phyloP scores from a whole-genome alignment of 306 rosid species.

The Fragaria vesca region DNA sequence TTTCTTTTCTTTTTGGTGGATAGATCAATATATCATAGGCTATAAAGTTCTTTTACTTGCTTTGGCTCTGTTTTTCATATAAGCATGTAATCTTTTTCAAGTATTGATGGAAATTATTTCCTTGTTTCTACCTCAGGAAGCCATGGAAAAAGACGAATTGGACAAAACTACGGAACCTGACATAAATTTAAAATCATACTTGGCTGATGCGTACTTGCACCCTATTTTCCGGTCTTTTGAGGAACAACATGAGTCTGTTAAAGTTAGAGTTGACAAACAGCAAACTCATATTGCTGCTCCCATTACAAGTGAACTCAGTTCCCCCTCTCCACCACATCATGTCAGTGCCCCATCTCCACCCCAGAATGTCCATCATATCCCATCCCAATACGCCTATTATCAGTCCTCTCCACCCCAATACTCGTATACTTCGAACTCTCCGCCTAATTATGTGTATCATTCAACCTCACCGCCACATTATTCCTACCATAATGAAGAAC shows the following conservation, averaged over 20 bases:
- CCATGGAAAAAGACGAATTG: constrained; percentile 71
- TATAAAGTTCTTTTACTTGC: background rate
- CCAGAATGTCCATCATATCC: constrained; percentile 34
- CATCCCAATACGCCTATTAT: constrained; percentile 45
- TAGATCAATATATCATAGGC: constrained; percentile 1
- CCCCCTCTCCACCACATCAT: constrained; percentile 1
- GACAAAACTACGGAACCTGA: constrained; percentile 70
- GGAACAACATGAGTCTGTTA: constrained; percentile 51
- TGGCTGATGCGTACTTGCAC: constrained; percentile 89
- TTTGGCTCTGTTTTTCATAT: background rate
- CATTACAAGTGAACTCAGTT: constrained; percentile 34
- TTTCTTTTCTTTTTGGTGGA: background rate
- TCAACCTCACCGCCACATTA: constrained; percentile 28
- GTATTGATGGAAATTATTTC: constrained; percentile 9
- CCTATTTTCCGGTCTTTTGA: constrained; percentile 86
- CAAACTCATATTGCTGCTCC: constrained; percentile 44
- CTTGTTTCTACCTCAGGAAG: constrained; percentile 56
- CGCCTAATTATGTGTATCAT: constrained; percentile 23
- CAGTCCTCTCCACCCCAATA: constrained; percentile 50
- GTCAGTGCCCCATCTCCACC: constrained; percentile 57
- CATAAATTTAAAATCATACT: constrained; percentile 65
- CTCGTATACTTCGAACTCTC: constrained; percentile 26
- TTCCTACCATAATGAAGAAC: constrained; percentile 39
- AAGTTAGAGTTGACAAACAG: constrained; percentile 74
- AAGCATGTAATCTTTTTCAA: background rate